A percentile compares a stretch with the other conserved stretches of the same genome.
These are phyloP conservation scores for Pleurotus giganteus DNA, from an alignment of 768 basidiomycete genomes.

Conservation along the genomic window DNA sequence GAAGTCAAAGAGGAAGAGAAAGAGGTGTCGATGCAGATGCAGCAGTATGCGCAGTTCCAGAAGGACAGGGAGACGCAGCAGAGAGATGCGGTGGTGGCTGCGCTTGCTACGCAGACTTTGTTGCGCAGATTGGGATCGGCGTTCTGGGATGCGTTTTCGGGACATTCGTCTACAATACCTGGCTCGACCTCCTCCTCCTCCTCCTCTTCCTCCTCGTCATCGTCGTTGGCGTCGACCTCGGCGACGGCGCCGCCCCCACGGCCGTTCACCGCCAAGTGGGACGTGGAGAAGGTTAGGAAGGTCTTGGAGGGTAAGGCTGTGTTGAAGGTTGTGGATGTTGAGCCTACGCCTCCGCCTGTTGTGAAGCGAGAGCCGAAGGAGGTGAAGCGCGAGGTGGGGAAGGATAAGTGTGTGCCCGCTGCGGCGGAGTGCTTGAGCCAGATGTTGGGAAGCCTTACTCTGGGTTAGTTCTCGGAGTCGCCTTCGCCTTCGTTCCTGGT, in stretches of 20 bases:
- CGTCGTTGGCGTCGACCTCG: slow-evolving; percentile 8
- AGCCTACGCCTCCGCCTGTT: slow-evolving; percentile 23
- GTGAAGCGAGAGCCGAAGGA: slow-evolving; percentile 10
- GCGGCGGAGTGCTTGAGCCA: slow-evolving; percentile 43
- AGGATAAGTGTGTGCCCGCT: slow-evolving; percentile 17
- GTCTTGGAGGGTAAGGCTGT: slow-evolving; percentile 85
- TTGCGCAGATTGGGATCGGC: slow-evolving; percentile 66
- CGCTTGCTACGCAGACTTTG: slow-evolving; percentile 78
- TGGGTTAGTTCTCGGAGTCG: slow-evolving; percentile 16
- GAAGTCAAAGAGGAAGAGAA: slow-evolving; percentile 20
- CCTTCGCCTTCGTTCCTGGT: too few species aligned
- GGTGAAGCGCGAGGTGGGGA: slow-evolving; percentile 17
- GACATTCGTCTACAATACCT: slow-evolving; percentile 29
- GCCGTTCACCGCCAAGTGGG: slow-evolving; percentile 34
- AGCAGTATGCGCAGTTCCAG: slow-evolving; percentile 10
- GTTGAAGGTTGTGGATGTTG: slow-evolving; percentile 75
- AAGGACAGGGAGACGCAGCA: slow-evolving; percentile 21
- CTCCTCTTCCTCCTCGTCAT: slow-evolving; percentile 22
- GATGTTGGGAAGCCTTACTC: slow-evolving; percentile 44
- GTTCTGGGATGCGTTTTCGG: slow-evolving; percentile 91
- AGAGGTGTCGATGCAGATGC: slow-evolving; percentile 3
- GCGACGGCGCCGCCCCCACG: slow-evolving; percentile 12
- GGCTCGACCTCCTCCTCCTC: slow-evolving; percentile 23
- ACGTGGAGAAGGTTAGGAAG: slow-evolving; percentile 77
- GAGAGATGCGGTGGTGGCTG: slow-evolving; percentile 59